These are phyloP conservation scores for Hirschfeldia incana DNA, from an alignment of 345 rosid genomes.

Conservation along the genomic window DNA sequence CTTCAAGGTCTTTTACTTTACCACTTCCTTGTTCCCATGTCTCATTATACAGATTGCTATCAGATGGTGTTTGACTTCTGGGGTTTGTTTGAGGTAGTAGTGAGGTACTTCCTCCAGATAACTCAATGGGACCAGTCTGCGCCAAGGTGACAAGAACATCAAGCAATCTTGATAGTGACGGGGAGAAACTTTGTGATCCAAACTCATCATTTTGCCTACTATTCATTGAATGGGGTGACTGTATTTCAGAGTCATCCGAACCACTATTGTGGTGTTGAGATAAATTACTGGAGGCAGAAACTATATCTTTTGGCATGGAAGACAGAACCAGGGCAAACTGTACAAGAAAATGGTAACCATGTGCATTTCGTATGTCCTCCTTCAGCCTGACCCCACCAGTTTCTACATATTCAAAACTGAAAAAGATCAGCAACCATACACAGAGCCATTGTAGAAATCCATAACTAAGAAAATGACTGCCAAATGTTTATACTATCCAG, in stretches of 20 bases:
- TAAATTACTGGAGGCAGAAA: conserved; percentile 39
- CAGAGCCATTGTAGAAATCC: conserved; percentile 2
- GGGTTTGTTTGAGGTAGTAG: conserved; percentile 50
- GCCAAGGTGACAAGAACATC: conserved; percentile 88
- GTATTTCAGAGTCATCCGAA: conserved; percentile 40
- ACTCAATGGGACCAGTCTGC: conserved; percentile 77
- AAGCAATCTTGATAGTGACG: conserved; percentile 82
- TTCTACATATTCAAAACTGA: conserved; percentile 57
- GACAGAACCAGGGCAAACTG: conserved; percentile 83
- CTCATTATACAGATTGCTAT: conserved; percentile 57
- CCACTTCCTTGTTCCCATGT: conserved; percentile 65
- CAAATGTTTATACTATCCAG: background rate
- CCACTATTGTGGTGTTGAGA: conserved; percentile 29
- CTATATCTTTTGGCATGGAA: conserved; percentile 52
- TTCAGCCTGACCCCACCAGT: conserved; percentile 82
- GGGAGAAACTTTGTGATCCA: conserved; percentile 51
- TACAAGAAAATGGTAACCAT: conserved; percentile 97
- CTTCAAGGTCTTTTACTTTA: conserved; percentile 97
- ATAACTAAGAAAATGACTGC: conserved; percentile 5
- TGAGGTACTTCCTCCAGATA: conserved; percentile 49
- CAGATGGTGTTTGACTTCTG: conserved; percentile 57
- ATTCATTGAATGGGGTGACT: conserved; percentile 5
- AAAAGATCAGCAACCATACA: conserved; percentile 34
- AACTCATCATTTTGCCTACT: conserved; percentile 45
- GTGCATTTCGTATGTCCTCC: conserved; percentile 96